Conservation (phyloP, 306 rosid genomes). For the Rosa rugosa region DNA sequence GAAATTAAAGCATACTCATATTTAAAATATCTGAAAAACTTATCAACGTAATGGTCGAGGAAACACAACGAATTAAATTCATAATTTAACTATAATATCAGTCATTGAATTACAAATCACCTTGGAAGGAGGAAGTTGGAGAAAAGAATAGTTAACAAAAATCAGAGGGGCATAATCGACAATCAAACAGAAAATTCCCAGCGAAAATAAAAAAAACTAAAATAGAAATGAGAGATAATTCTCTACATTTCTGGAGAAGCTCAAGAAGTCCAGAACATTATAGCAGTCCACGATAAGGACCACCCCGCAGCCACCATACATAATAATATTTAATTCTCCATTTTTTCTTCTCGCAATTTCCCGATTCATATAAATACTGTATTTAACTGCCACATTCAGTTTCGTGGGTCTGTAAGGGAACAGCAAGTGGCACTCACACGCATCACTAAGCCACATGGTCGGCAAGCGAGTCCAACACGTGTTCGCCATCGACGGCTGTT, state of each 20-base stretch:
- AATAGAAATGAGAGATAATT: neutral
- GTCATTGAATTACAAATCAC: no score
- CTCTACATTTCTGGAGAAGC: neutral
- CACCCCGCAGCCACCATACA: conserved; percentile 1
- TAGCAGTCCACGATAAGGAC: conserved; percentile 25
- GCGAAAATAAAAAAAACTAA: neutral
- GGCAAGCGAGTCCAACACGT: conserved; percentile 36
- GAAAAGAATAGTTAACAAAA: neutral
- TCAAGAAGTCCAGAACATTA: neutral
- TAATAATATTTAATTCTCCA: neutral
- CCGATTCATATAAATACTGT: conserved; percentile 3
- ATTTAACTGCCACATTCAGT: conserved; percentile 45
- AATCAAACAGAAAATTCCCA: neutral
- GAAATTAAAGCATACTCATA: no score
- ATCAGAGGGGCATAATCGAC: neutral
- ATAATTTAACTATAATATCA: no score
- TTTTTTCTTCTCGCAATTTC: neutral
- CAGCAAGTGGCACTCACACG: conserved; percentile 25
- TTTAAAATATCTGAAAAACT: no score
- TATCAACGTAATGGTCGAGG: no score
- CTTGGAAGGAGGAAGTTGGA: no score
- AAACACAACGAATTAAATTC: no score
- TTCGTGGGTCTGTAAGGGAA: neutral
- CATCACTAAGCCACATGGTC: conserved; percentile 25
- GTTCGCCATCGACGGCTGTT: conserved; percentile 32